phyloP scores from a whole-genome alignment of 148 eudicot species.

The Rheum nobile region DNA sequence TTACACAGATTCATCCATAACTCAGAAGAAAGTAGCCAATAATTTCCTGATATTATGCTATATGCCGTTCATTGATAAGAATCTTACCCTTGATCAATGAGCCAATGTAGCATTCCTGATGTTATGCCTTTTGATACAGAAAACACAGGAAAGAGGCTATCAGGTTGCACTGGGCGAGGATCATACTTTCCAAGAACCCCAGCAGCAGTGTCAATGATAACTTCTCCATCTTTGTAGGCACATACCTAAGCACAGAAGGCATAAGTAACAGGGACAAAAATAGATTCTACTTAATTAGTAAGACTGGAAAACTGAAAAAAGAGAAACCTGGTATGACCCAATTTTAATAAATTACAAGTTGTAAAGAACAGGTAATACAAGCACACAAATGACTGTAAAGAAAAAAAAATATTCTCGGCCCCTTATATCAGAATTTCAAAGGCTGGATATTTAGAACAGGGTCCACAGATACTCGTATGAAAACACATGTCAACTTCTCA shows the following conservation, averaged over 20 bases:
- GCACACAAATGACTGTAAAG: background rate
- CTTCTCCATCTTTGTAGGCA: conserved; percentile 97
- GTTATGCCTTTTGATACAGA: conserved; percentile 87
- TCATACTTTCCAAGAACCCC: conserved; percentile 96
- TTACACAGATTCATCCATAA: background rate
- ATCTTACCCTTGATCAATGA: conserved; percentile 75
- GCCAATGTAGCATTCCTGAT: conserved; percentile 92
- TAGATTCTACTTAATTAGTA: background rate
- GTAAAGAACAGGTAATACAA: background rate
- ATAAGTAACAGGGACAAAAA: background rate
- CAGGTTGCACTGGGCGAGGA: conserved; percentile 98
- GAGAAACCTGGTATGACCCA: background rate
- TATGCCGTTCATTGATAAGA: background rate
- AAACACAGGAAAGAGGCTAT: conserved; percentile 87
- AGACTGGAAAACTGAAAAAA: background rate
- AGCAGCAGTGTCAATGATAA: conserved; percentile 94
- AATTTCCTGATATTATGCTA: background rate
- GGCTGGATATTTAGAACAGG: background rate
- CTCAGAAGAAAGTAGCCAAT: background rate
- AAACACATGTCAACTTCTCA: background rate
- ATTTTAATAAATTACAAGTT: background rate
- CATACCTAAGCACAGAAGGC: conserved; percentile 41
- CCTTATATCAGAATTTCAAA: background rate
- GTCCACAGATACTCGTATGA: background rate
- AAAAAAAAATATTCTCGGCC: background rate